phyloP scores from a whole-genome alignment of 805 yeast genomes.

The Sugiyamaella qingdaonensis region DNA sequence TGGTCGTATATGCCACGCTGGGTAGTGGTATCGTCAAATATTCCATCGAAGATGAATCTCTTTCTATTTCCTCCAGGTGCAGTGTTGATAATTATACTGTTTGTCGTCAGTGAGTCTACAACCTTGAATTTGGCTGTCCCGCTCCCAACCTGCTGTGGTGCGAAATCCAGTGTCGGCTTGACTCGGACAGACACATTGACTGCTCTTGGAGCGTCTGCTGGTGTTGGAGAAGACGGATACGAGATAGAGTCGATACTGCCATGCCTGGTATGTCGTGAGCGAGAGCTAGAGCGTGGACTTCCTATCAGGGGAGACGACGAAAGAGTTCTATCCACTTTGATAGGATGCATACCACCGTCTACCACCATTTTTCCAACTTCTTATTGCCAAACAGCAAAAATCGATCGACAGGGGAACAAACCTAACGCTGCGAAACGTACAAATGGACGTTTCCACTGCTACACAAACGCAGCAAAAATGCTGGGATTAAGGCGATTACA shows the following conservation, averaged over 20 bases:
- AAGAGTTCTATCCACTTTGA: not conserved
- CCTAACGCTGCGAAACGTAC: too few relatives aligned
- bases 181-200: constrained; percentile 16
- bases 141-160: not conserved
- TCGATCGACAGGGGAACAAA: too few relatives aligned
- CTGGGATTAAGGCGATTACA: too few relatives aligned
- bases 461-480: too few relatives aligned
- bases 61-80: constrained; percentile 7
- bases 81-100: not conserved
- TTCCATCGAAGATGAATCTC: constrained; percentile 20
- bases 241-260: not conserved
- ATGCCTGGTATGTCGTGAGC: not conserved
- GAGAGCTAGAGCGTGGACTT: not conserved
- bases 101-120: not conserved
- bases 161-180: constrained; percentile 1
- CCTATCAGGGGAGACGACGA: not conserved
- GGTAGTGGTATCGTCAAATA: constrained; percentile 20
- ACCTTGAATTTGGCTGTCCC: not conserved
- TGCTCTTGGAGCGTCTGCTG: not conserved
- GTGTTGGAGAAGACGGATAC: not conserved
- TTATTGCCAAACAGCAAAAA: too few relatives aligned
- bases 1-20: constrained; percentile 20
- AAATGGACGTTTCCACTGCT: too few relatives aligned
- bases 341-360: not conserved
- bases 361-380: too few relatives aligned